A percentile compares a stretch with the other conserved stretches of the same genome.
Evolutionary conservation across 73 alveolate genomes (phyloP).

Genomic region (Durusdinium trenchii): DNA sequence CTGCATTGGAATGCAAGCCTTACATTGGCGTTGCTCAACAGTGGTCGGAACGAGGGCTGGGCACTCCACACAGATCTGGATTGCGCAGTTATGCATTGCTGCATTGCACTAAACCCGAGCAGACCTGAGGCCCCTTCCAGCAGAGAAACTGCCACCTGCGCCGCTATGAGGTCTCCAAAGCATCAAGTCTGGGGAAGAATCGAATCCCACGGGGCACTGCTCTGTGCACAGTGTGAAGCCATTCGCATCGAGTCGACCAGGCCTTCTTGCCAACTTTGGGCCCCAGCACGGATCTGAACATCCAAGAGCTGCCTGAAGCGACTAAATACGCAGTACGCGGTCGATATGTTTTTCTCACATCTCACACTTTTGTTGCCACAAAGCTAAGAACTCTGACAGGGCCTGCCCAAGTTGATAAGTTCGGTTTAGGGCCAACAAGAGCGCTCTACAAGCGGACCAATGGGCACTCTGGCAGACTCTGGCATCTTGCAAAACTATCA

Average conservation of each 20-base stretch:
- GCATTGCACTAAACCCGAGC: no score
- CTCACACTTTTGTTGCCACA: no score
- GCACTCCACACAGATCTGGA: no score
- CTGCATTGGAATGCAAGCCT: background rate
- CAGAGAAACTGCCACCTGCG: slow-evolving; percentile 26
- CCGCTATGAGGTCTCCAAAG: no score
- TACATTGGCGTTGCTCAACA: background rate
- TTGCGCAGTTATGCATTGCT: no score
- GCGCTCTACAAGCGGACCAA: background rate
- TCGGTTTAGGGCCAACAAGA: background rate
- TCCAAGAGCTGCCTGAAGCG: slow-evolving; percentile 19
- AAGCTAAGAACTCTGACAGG: no score
- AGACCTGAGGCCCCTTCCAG: slow-evolving; percentile 57
- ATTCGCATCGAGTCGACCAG: background rate
- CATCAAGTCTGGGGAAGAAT: background rate
- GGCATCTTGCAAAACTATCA: background rate
- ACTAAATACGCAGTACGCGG: background rate
- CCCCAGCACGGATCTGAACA: background rate
- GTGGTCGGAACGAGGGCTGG: background rate
- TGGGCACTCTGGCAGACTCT: background rate
- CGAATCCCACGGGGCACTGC: no score
- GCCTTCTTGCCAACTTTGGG: slow-evolving; percentile 58
- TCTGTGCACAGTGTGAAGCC: background rate
- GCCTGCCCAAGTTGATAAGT: background rate
- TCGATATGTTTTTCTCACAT: no score